phyloP scores from a whole-genome alignment of 1,284 basidiomycete genomes.

The Papiliotrema nemorosa region DNA sequence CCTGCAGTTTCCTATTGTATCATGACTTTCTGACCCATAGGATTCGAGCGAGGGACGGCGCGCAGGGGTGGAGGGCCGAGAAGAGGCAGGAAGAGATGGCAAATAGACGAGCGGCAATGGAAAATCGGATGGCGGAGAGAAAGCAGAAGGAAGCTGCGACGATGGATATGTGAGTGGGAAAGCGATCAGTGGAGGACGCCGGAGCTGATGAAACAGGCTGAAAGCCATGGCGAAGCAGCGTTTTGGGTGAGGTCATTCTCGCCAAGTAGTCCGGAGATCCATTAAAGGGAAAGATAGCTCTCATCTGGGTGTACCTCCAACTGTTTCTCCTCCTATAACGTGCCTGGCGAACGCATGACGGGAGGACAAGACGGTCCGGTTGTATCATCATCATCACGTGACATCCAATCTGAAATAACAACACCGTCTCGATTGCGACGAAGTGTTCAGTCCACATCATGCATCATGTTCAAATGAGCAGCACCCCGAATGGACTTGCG shows the following conservation, averaged over 20 bases:
- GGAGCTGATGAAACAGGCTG: conserved; percentile 19
- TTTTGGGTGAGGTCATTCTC: conserved; percentile 32
- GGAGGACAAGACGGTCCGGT: too few species aligned
- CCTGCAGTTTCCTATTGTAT: background rate
- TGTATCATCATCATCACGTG: too few species aligned
- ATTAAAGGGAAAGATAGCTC: too few species aligned
- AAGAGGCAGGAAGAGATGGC: conserved; percentile 26
- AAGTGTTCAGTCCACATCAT: too few species aligned
- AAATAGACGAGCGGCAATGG: conserved; percentile 32
- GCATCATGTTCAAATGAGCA: too few species aligned
- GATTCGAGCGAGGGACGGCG: conserved; percentile 36
- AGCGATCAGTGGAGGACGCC: background rate
- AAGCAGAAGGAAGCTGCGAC: conserved; percentile 42
- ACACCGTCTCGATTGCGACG: too few species aligned
- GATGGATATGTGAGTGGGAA: conserved; percentile 42
- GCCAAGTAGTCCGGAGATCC: too few species aligned
- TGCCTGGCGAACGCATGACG: too few species aligned
- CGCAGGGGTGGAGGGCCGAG: conserved; percentile 34
- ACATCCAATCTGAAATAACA: too few species aligned
- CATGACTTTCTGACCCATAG: conserved; percentile 7
- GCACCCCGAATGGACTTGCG: too few species aligned
- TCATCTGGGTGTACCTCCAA: too few species aligned
- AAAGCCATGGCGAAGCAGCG: conserved; percentile 34
- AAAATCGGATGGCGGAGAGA: conserved; percentile 40
- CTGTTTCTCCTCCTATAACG: too few species aligned